Evolutionary conservation across 1,139 yeast genomes (phyloP).

Genomic region (Taphrina betulina): DNA sequence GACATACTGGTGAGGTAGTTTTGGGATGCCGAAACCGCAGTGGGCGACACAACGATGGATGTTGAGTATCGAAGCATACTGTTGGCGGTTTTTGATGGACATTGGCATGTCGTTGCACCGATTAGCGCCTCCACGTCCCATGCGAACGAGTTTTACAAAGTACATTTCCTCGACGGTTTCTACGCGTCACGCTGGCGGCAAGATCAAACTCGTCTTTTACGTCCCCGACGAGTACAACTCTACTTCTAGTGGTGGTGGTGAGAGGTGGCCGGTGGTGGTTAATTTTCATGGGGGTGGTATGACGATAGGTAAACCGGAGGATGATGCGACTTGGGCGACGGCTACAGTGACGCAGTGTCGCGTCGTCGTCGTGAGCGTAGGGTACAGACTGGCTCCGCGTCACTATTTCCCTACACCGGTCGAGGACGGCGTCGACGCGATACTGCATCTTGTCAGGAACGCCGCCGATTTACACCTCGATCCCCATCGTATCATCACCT

Average conservation of each 20-base stretch:
- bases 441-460: conserved; percentile 7
- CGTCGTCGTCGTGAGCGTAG: conserved; percentile 45
- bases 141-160: conserved; percentile 4
- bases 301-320: conserved; percentile 43
- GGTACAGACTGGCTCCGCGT: conserved; percentile 51
- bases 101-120: conserved; percentile 19
- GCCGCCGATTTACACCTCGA: conserved; percentile 9
- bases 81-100: conserved; percentile 20
- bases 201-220: conserved; percentile 18
- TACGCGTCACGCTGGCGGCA: neutral
- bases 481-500: neutral
- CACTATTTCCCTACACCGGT: conserved; percentile 52
- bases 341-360: conserved; percentile 36
- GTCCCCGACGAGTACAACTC: neutral
- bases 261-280: conserved; percentile 41
- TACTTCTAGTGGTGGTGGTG: neutral
- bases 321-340: conserved; percentile 42
- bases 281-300: conserved; percentile 47
- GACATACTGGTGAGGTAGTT: too few relatives aligned
- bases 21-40: neutral
- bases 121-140: conserved; percentile 19
- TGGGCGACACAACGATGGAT: neutral
- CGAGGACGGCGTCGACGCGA: conserved; percentile 44
- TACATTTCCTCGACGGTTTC: neutral
- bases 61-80: conserved; percentile 4